A percentile compares a stretch with the other conserved stretches of the same genome.
These are phyloP conservation scores for Saturnispora serradocipensis DNA, from an alignment of 805 yeast species.

Conservation along the genomic window DNA sequence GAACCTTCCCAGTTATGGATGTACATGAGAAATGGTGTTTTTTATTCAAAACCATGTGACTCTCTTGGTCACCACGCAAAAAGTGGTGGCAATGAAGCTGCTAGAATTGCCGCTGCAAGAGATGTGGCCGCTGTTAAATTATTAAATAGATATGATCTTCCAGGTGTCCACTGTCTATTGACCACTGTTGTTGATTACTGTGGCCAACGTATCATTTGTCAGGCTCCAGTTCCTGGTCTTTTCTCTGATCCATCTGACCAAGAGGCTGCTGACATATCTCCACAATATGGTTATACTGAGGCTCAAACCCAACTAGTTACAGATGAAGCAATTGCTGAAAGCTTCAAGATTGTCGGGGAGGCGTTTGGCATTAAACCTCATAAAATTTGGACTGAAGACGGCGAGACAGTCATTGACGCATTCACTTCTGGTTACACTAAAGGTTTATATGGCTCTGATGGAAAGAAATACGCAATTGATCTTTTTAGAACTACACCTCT, in stretches of 20 bases:
- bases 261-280: constrained; percentile 30
- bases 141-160: constrained; percentile 55
- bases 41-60: constrained; percentile 73
- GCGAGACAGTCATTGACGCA: constrained; percentile 36
- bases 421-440: constrained; percentile 71
- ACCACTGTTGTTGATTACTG: constrained; percentile 85
- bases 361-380: constrained; percentile 74
- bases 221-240: constrained; percentile 93
- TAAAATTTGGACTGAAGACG: constrained; percentile 40
- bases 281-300: constrained; percentile 64
- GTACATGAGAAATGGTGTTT: constrained; percentile 72
- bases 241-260: constrained; percentile 27
- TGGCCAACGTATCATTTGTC: constrained; percentile 83
- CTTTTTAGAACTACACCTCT: constrained; percentile 76
- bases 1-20: constrained; percentile 56
- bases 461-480: constrained; percentile 76
- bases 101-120: constrained; percentile 68
- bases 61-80: constrained; percentile 53
- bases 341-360: constrained; percentile 54
- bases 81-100: constrained; percentile 65
- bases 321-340: constrained; percentile 44
- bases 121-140: constrained; percentile 67
- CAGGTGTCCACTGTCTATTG: constrained; percentile 59
- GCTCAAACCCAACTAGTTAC: constrained; percentile 41
- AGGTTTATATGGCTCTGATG: constrained; percentile 80